A percentile compares a stretch with the other conserved stretches of the same genome.
These are phyloP conservation scores for Myxozyma neotropica DNA, from an alignment of 805 yeast species.

Conservation along the genomic window DNA sequence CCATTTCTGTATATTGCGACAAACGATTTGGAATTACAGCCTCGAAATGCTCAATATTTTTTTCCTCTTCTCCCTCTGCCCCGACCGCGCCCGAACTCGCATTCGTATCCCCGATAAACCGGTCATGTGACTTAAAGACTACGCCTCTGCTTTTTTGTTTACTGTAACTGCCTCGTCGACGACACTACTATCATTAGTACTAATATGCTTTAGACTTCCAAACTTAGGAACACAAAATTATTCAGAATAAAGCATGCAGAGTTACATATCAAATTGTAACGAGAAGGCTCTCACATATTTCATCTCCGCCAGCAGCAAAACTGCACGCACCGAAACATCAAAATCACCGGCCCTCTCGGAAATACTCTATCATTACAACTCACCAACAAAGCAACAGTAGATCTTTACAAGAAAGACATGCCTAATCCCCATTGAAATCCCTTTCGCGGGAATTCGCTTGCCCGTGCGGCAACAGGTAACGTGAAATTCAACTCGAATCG, in stretches of 20 bases:
- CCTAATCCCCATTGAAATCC: constrained; percentile 73
- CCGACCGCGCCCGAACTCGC: not conserved
- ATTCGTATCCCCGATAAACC: too few relatives aligned
- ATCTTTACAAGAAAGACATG: constrained; percentile 53
- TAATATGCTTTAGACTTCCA: too few relatives aligned
- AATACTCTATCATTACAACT: not conserved
- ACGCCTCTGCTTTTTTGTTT: too few relatives aligned
- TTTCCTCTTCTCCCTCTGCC: not conserved
- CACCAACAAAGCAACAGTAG: not conserved
- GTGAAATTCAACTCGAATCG: constrained; percentile 68
- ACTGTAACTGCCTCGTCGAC: too few relatives aligned
- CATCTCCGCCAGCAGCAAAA: too few relatives aligned
- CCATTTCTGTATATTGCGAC: not conserved
- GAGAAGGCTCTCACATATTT: too few relatives aligned
- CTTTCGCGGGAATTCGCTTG: constrained; percentile 56
- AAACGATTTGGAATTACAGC: not conserved
- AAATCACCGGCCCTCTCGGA: too few relatives aligned
- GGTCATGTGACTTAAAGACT: too few relatives aligned
- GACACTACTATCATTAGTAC: too few relatives aligned
- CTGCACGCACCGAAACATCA: not conserved
- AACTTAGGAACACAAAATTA: too few relatives aligned
- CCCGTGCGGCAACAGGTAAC: constrained; percentile 58
- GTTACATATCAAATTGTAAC: too few relatives aligned
- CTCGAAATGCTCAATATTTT: not conserved
- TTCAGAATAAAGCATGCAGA: too few relatives aligned